Evolutionary conservation across 192 early-diverging fungal species (phyloP).

Genomic region (Glomus cerebriforme): DNA sequence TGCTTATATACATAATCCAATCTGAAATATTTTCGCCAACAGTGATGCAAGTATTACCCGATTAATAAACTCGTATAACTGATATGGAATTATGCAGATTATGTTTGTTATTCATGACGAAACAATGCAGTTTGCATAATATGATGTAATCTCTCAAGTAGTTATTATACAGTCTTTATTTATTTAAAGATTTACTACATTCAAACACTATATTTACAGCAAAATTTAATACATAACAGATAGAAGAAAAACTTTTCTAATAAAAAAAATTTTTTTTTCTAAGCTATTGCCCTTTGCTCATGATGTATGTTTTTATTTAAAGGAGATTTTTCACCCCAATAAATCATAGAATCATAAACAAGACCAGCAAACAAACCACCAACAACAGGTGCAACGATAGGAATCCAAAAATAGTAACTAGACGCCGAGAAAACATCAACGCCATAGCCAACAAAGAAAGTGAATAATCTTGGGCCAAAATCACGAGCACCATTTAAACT

Average conservation of each 20-base stretch:
- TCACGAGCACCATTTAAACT: slow-evolving; percentile 81
- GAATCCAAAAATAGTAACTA: slow-evolving; percentile 74
- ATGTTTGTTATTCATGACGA: too few species aligned
- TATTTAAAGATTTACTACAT: too few species aligned
- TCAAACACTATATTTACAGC: too few species aligned
- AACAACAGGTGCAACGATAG: slow-evolving; percentile 66
- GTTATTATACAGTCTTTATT: too few species aligned
- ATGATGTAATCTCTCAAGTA: too few species aligned
- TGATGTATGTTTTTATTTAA: background rate
- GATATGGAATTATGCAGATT: too few species aligned
- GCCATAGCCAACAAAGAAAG: slow-evolving; percentile 67
- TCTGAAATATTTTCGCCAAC: too few species aligned
- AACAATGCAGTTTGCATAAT: too few species aligned
- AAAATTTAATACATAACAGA: background rate
- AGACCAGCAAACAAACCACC: slow-evolving; percentile 62
- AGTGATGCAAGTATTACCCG: too few species aligned
- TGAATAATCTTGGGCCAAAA: slow-evolving; percentile 77
- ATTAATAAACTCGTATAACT: too few species aligned
- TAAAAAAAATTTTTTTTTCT: background rate
- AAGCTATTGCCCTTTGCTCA: background rate
- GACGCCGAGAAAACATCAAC: slow-evolving; percentile 64
- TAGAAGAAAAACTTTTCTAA: background rate
- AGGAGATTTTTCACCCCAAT: slow-evolving; percentile 29
- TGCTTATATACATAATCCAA: too few species aligned
- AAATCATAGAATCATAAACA: slow-evolving; percentile 62